phyloP scores from a whole-genome alignment of 768 basidiomycete species.

The Amylocystis lapponica region DNA sequence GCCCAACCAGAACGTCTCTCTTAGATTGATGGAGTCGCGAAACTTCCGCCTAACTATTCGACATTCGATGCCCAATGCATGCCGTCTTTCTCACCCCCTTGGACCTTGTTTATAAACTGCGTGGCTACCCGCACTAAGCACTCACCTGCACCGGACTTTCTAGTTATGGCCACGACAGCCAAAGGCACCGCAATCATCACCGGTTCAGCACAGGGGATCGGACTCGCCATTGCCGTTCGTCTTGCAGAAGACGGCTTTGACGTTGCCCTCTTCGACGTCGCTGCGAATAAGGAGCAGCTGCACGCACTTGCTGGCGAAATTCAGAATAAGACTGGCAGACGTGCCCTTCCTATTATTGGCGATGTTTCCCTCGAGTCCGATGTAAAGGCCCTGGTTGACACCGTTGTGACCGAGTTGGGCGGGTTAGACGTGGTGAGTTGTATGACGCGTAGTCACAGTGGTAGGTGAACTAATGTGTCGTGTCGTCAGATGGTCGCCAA shows the following conservation, averaged over 20 bases:
- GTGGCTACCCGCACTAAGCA: too few relatives aligned
- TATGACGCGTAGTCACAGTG: too few relatives aligned
- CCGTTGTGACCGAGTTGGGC: slow-evolving; percentile 27
- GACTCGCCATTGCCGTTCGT: slow-evolving; percentile 19
- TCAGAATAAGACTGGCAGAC: slow-evolving; percentile 13
- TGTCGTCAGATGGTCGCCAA: slow-evolving; percentile 29
- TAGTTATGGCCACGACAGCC: too few relatives aligned
- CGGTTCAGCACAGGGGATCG: slow-evolving; percentile 23
- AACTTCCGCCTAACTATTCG: too few relatives aligned
- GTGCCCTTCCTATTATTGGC: slow-evolving; percentile 22
- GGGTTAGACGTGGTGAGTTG: slow-evolving; percentile 48
- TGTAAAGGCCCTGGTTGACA: slow-evolving; percentile 35
- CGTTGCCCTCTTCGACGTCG: slow-evolving; percentile 16
- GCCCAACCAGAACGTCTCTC: too few relatives aligned
- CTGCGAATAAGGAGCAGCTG: slow-evolving; percentile 4
- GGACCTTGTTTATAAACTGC: too few relatives aligned
- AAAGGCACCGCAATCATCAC: slow-evolving; percentile 20
- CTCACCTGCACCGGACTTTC: too few relatives aligned
- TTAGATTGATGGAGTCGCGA: too few relatives aligned
- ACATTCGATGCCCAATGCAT: too few relatives aligned
- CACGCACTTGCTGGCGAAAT: slow-evolving; percentile 10
- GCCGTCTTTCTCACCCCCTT: too few relatives aligned
- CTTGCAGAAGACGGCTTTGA: slow-evolving; percentile 22
- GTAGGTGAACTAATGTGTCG: too few relatives aligned
- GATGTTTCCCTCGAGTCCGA: slow-evolving; percentile 39